A percentile compares a stretch with the other conserved stretches of the same genome.
phyloP scores from a whole-genome alignment of 257 asterid species.

The Solanum rostratum region DNA sequence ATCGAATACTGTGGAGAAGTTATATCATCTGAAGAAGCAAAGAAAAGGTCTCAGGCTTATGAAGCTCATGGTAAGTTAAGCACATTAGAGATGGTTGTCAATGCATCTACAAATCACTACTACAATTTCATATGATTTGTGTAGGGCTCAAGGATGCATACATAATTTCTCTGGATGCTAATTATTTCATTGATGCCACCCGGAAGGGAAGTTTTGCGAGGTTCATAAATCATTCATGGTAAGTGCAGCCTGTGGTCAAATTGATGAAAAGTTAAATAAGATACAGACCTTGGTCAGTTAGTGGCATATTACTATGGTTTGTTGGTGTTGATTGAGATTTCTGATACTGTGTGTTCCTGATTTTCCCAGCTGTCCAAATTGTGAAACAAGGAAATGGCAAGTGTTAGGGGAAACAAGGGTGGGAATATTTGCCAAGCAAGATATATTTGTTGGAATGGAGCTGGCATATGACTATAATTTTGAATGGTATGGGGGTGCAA shows the following conservation, averaged over 20 bases:
- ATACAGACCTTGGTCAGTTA: not conserved
- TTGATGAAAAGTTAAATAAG: not conserved
- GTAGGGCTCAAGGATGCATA: slow-evolving; percentile 78
- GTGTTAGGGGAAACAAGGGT: slow-evolving; percentile 87
- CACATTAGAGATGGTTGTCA: slow-evolving; percentile 5
- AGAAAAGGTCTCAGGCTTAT: slow-evolving; percentile 55
- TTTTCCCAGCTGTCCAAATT: slow-evolving; percentile 69
- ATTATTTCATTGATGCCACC: slow-evolving; percentile 77
- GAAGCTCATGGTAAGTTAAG: slow-evolving; percentile 60
- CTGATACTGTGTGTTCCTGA: slow-evolving; percentile 4
- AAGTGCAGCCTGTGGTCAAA: slow-evolving; percentile 11
- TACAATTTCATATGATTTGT: slow-evolving; percentile 7
- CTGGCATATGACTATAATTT: slow-evolving; percentile 79
- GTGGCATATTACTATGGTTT: not conserved
- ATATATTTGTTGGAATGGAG: slow-evolving; percentile 65
- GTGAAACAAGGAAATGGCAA: slow-evolving; percentile 97
- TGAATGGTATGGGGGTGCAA: slow-evolving; percentile 96
- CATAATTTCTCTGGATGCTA: slow-evolving; percentile 66
- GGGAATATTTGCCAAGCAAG: slow-evolving; percentile 77
- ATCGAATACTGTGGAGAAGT: slow-evolving; percentile 93
- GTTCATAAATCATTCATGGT: slow-evolving; percentile 96
- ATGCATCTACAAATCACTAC: slow-evolving; percentile 2
- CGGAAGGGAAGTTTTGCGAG: slow-evolving; percentile 86
- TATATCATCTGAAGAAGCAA: slow-evolving; percentile 74
- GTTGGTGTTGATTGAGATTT: not conserved